Evolutionary conservation across 1,284 basidiomycete genomes (phyloP), one percentile per base, ranked within the genome.

Genomic region (Ceratobasidium sp.): DNA sequence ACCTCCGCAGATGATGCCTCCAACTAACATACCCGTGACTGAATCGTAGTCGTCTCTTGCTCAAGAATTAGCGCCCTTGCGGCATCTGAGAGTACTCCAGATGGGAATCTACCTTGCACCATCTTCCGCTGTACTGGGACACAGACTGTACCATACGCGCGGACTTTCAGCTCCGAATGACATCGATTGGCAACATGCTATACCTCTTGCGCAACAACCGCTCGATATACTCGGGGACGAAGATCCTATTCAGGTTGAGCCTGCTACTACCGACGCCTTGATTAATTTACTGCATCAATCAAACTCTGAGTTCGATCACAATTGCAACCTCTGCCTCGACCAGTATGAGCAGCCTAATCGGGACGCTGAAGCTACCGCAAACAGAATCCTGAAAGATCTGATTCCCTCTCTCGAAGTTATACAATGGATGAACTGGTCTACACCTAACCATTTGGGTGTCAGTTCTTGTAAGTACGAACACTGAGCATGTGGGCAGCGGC

Each of bases 111-210:
- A 74, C 26, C 23, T 74, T n/a, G 35, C 53, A n/a, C 49, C 71
- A 2, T 51, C 71, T 20, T 74, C 71, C 20, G 60, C n/a, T 15
- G 71, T 74, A 11, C 60, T 74, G 31, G 71, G 56, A 28, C 71
- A 74, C 28, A 49, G 71, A 8, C 23, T 74, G n/a, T 74, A 64
- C 35, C 71, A 74, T 49, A 49, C 15, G n/a, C 45, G 71, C 6
- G 60, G 61, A 3, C 47, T 37, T 39, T 8, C 37, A 13, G 71
- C 71, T 13, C 71, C 71, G 45, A 33, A 28, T 17, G 20, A 20
- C n/a, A 74, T 74, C 6, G 35, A 74, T 31, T 74, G 71, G 71
- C 60, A 74, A 17, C 45, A 13, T 35, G 71, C 58, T 26, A 64
- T 74, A 51, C 35, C 71, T 20, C 60, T 74, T 7, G 71, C 60